A percentile compares a stretch with the other conserved stretches of the same genome.
Conservation (phyloP, 345 rosid species). For the Brassica carinata region DNA sequence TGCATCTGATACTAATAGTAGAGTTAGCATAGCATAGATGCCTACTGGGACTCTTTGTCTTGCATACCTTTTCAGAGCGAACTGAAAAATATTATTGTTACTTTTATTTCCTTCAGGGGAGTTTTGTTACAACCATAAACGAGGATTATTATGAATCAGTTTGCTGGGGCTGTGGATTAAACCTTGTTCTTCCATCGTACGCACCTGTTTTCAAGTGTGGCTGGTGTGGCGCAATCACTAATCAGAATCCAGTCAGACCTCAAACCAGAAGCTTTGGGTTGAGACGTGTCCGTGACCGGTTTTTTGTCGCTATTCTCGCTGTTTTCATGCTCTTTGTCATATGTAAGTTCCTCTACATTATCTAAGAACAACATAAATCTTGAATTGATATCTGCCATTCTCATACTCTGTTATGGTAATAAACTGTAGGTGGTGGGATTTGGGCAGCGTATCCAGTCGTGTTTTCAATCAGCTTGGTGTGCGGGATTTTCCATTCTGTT, state of each 20-base stretch:
- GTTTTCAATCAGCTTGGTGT: conserved; percentile 63
- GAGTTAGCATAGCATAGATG: background rate
- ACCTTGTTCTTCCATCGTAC: conserved; percentile 67
- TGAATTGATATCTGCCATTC: background rate
- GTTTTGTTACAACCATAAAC: conserved; percentile 47
- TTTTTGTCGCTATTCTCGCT: conserved; percentile 62
- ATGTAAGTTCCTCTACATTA: conserved; percentile 51
- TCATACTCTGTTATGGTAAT: conserved; percentile 24
- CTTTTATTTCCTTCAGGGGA: conserved; percentile 42
- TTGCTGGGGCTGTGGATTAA: conserved; percentile 98
- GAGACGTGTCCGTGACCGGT: conserved; percentile 85
- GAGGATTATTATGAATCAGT: conserved; percentile 60
- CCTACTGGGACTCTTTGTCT: background rate
- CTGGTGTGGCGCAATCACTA: conserved; percentile 97
- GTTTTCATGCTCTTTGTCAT: conserved; percentile 75
- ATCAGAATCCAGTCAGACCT: conserved; percentile 47
- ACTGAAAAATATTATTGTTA: background rate
- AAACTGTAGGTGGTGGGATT: conserved; percentile 77
- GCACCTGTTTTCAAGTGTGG: conserved; percentile 79
- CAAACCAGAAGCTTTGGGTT: conserved; percentile 60
- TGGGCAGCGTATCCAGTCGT: conserved; percentile 82
- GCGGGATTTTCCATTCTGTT: conserved; percentile 56
- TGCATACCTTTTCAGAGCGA: background rate
- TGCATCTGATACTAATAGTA: background rate
- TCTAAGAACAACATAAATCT: background rate